Evolutionary conservation across 163 green algal species (phyloP).

Genomic region (Chlorella variabilis): DNA sequence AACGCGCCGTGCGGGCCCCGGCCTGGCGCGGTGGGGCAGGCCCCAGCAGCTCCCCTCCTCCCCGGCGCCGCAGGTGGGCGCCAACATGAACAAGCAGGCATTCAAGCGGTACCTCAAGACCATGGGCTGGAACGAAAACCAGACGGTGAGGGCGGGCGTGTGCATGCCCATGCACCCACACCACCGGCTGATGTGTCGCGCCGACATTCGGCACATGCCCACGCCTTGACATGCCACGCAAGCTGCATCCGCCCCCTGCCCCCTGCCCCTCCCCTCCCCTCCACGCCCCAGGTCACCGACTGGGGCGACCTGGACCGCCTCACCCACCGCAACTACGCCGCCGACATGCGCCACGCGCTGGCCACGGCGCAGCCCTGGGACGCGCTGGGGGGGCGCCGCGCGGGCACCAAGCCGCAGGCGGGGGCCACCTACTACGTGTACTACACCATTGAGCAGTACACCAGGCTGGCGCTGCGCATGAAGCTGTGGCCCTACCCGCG

Average conservation of each 20-base stretch:
- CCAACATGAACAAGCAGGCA: slow-evolving; percentile 57
- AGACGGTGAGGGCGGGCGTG: slow-evolving; percentile 9
- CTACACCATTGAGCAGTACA: slow-evolving; percentile 54
- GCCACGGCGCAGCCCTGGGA: slow-evolving; percentile 13
- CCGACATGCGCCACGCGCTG: not conserved
- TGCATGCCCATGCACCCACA: too few relatives aligned
- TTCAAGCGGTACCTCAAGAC: slow-evolving; percentile 47
- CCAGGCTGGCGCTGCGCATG: slow-evolving; percentile 33
- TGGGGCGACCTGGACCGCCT: slow-evolving; percentile 53
- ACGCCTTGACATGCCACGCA: too few relatives aligned
- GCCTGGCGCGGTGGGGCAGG: too few relatives aligned
- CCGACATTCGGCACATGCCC: too few relatives aligned
- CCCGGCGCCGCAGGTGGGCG: slow-evolving; percentile 34
- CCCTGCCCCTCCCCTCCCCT: not conserved
- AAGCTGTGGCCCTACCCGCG: slow-evolving; percentile 58
- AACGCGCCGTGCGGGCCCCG: too few relatives aligned
- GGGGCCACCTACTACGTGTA: slow-evolving; percentile 30
- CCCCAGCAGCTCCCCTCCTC: too few relatives aligned
- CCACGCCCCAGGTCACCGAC: not conserved
- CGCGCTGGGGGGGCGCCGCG: not conserved
- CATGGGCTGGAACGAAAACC: slow-evolving; percentile 49
- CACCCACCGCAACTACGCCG: slow-evolving; percentile 38
- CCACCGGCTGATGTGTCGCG: too few relatives aligned
- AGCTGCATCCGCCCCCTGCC: too few relatives aligned
- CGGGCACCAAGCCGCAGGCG: not conserved